These are phyloP conservation scores for Colletotrichum sp. DNA, from an alignment of 2,329 filamentous ascomycete genomes.

Conservation along the genomic window DNA sequence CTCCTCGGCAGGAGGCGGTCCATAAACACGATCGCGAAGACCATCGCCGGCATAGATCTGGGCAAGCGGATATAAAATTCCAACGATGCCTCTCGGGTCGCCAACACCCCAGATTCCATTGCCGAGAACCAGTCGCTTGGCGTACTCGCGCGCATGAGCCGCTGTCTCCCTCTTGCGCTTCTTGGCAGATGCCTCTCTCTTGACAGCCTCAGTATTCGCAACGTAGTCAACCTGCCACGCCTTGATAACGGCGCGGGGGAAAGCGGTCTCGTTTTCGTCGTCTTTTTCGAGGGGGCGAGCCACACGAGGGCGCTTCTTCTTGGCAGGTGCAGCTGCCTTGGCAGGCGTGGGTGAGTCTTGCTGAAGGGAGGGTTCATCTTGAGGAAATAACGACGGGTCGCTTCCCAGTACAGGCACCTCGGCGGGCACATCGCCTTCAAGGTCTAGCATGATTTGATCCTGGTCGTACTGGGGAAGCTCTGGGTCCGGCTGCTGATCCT, in stretches of 20 bases:
- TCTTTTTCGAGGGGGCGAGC: background rate
- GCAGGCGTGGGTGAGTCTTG: background rate
- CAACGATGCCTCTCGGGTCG: constrained; percentile 30
- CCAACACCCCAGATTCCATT: constrained; percentile 42
- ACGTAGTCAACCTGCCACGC: constrained; percentile 49
- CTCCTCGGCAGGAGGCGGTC: constrained; percentile 31
- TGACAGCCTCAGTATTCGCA: constrained; percentile 33
- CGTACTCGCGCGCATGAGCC: constrained; percentile 46
- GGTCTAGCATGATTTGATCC: background rate
- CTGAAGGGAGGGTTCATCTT: background rate
- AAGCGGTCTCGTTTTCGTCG: background rate
- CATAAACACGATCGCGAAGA: constrained; percentile 43
- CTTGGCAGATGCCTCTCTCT: constrained; percentile 22
- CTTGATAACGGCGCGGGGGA: background rate
- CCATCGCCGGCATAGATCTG: constrained; percentile 50
- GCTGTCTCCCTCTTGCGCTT: constrained; percentile 26
- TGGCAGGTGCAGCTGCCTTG: background rate
- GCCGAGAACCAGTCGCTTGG: constrained; percentile 44
- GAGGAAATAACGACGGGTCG: background rate
- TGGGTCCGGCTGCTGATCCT: constrained; percentile 18
- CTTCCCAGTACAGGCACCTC: background rate
- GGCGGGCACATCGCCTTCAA: background rate
- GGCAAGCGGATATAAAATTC: constrained; percentile 48
- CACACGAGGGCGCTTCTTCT: background rate
- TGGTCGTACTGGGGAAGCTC: background rate